Base-by-base conservation (phyloP, 2,329 filamentous ascomycete species). In the Stromatinia cepivora region DNA sequence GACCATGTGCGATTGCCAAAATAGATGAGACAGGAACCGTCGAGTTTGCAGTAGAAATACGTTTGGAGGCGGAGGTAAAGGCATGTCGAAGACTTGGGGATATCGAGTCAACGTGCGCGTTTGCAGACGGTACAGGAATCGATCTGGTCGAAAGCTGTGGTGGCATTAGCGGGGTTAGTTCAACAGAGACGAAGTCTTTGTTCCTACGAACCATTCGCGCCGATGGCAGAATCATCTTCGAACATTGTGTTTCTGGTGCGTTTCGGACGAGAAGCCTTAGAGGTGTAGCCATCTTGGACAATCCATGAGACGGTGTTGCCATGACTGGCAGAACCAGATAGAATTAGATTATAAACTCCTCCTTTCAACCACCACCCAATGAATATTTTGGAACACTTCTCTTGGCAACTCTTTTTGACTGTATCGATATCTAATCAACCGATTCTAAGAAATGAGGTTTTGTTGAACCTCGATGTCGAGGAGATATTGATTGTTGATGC, bases 1-100 rank as follows among this genome's bases (percentile, higher is more conserved):
- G 73, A 31, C 63, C 72, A 58, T 71, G 71, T 9, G 70, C 46
- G n/a, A 61, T 46, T 6, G 67, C 63, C 17, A 72, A 71, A 22
- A 66, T 70, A n/a, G 53, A 36, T 34, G 64, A 50, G 25, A 71
- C 70, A 13, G 71, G 70, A 48, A 63, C 52, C 34, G 73, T 71
- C 2, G 74, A 73, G 67, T 74, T 76, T 36, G 72, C 72, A 36
- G 71, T 72, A 54, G 71, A 70, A 31, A 75, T 42, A 54, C 46
- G 48, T 34, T 53, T 68, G 11, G 48, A 13, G 17, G 10, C 28
- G 8, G 46, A 63, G 39, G 45, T 31, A 17, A 45, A 53, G 17
- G n/a, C 34, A n/a, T 53, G 20, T 54, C 48, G 66, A 63, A 53
- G 48, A 34, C 36, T 45, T 31, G 48, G 25, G 31, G 34, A 45